These are phyloP conservation scores for Stereum hirsutum DNA, from an alignment of 1,284 basidiomycete genomes.

Conservation along the genomic window DNA sequence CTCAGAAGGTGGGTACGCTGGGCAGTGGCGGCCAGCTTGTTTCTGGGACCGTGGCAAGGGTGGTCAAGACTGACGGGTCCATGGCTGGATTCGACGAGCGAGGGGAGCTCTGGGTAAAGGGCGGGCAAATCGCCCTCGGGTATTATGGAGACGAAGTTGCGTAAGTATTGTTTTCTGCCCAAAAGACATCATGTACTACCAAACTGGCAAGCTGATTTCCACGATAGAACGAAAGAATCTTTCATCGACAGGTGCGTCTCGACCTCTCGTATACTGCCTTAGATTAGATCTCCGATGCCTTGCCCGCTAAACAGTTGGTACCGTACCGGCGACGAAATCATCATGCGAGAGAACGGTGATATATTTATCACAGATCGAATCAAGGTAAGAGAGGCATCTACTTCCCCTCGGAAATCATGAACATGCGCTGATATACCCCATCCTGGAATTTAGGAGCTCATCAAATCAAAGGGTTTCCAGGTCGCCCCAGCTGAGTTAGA, in stretches of 20 bases:
- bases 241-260: constrained; percentile 26
- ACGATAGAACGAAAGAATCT: constrained; percentile 28
- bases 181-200: background rate
- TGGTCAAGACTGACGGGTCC: constrained; percentile 30
- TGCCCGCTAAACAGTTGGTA: constrained; percentile 26
- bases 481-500: constrained; percentile 32
- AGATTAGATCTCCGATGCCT: constrained; percentile 1
- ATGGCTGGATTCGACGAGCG: constrained; percentile 27
- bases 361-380: constrained; percentile 35
- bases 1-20: constrained; percentile 18
- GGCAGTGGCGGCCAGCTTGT: constrained; percentile 31
- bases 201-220: background rate
- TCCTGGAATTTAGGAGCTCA: constrained; percentile 34
- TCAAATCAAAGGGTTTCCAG: constrained; percentile 62
- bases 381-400: constrained; percentile 21
- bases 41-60: constrained; percentile 25
- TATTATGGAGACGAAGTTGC: constrained; percentile 34
- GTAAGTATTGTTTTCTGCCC: constrained; percentile 22
- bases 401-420: background rate
- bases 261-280: background rate
- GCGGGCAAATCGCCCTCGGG: constrained; percentile 30
- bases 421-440: background rate
- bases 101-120: constrained; percentile 32
- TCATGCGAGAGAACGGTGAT: constrained; percentile 28
- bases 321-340: constrained; percentile 34